Conservation (phyloP, 805 yeast species). For the Lipomyces yamadae region DNA sequence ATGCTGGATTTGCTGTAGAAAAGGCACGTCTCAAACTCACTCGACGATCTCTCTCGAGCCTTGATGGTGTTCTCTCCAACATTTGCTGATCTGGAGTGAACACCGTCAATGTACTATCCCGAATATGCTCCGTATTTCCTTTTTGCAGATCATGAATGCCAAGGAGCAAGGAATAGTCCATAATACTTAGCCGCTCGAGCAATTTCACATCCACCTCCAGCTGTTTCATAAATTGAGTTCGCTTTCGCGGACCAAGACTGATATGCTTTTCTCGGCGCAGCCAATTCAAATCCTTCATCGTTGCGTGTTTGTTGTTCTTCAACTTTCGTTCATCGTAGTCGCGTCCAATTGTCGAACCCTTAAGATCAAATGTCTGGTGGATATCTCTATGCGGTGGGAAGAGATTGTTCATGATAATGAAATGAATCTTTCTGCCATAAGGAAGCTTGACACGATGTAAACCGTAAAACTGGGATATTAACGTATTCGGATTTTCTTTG, state of each 20-base stretch:
- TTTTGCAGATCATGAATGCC: slow-evolving; percentile 81
- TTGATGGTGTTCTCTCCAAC: slow-evolving; percentile 32
- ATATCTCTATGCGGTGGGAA: slow-evolving; percentile 93
- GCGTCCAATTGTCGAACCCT: slow-evolving; percentile 91
- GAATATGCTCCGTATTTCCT: slow-evolving; percentile 55
- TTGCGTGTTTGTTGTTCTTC: slow-evolving; percentile 42
- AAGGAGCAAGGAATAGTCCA: slow-evolving; percentile 91
- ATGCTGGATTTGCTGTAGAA: slow-evolving; percentile 22
- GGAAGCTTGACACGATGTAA: slow-evolving; percentile 93
- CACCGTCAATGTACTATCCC: slow-evolving; percentile 46
- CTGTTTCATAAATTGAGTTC: slow-evolving; percentile 65
- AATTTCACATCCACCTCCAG: slow-evolving; percentile 74
- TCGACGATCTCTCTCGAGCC: slow-evolving; percentile 30
- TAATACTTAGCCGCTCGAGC: slow-evolving; percentile 74
- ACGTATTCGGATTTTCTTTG: slow-evolving; percentile 80
- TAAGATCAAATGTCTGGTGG: slow-evolving; percentile 84
- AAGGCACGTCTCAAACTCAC: slow-evolving; percentile 28
- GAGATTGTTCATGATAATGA: slow-evolving; percentile 93
- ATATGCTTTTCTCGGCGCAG: slow-evolving; percentile 66
- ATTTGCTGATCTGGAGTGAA: slow-evolving; percentile 44
- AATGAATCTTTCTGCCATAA: slow-evolving; percentile 78
- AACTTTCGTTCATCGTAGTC: slow-evolving; percentile 37
- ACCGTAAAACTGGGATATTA: slow-evolving; percentile 95
- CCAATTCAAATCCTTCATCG: slow-evolving; percentile 90
- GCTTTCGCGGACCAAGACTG: slow-evolving; percentile 75